Base-by-base conservation (phyloP, 352 stramenopile species). In the Halophytophthora batemanensis region DNA sequence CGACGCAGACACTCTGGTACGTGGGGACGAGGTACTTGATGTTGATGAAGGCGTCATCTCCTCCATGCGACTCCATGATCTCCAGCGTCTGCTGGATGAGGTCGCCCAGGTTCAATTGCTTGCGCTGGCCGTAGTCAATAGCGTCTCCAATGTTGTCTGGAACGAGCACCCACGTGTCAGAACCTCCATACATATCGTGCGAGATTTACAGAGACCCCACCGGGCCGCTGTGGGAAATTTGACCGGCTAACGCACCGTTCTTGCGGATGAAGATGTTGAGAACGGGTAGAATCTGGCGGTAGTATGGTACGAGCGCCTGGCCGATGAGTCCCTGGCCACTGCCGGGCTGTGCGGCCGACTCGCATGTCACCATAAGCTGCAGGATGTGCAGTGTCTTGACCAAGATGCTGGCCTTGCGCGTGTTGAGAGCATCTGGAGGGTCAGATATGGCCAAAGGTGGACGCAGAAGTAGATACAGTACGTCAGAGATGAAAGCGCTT, bases 21-120 rank as follows among this genome's bases (percentile, higher is more conserved):
- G 95, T 97, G 2, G 96, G 96, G 19, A 98, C 74, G 50, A 98
- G 85, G 59, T 98, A 99, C 61, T 98, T 99, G 69, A 98, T 98
- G 75, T 98, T 99, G 66, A 98, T 98, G 68, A 99, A 99, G 3
- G 96, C 96, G 66, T 98, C 90, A 61, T 98, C 88, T 15, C 96
- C 96, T 25, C 96, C 96, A 52, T 98, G 88, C 6, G 90, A 86
- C 67, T 99, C 96, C 63, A 99, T 96, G 53, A 96, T 87, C 64
- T 98, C 95, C 3, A 99, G 81, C 13, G 96, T 98, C 60, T 98
- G 91, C 71, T 97, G 88, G 45, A 98, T 98, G 2, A 99, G 74
- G 41, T 98, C 94, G 19, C 96, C 95, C 29, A 99, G 59, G 67
- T 98, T 98, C 42, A 97, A 69, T 52, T 96, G 77, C 59, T 98